Evolutionary conservation across 2,329 filamentous ascomycete species (phyloP).

Genomic region (Grosmannia clavigera): DNA sequence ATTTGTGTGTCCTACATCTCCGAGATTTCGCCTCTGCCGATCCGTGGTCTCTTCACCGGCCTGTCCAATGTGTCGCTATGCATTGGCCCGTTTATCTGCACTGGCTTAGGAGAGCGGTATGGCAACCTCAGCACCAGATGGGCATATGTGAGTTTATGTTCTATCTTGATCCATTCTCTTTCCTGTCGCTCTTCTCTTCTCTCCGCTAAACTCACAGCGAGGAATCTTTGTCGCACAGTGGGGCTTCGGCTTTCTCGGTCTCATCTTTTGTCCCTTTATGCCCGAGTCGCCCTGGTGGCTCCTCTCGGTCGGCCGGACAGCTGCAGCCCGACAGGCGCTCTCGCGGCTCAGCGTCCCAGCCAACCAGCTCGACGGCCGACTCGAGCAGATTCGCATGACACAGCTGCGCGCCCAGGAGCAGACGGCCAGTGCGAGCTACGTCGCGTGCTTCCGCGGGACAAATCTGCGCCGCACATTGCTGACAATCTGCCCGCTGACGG

Average conservation of each 20-base stretch:
- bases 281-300: slow-evolving; percentile 12
- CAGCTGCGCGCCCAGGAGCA: slow-evolving; percentile 38
- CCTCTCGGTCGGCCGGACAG: slow-evolving; percentile 25
- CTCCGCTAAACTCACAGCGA: neutral
- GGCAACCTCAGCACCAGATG: slow-evolving; percentile 8
- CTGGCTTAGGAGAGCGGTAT: slow-evolving; percentile 14
- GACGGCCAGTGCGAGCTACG: slow-evolving; percentile 34
- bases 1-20: slow-evolving; percentile 12
- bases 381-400: slow-evolving; percentile 20
- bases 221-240: slow-evolving; percentile 16
- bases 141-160: slow-evolving; percentile 5
- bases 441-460: slow-evolving; percentile 36
- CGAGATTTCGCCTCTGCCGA: slow-evolving; percentile 10
- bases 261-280: slow-evolving; percentile 12
- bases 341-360: slow-evolving; percentile 23
- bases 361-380: slow-evolving; percentile 11
- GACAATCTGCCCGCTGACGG: slow-evolving; percentile 22
- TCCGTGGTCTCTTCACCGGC: slow-evolving; percentile 15
- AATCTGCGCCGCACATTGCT: slow-evolving; percentile 42
- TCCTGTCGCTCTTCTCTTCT: neutral
- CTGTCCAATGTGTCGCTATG: slow-evolving; percentile 11
- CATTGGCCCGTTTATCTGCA: slow-evolving; percentile 13
- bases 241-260: slow-evolving; percentile 14
- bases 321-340: slow-evolving; percentile 27
- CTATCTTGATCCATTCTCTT: neutral